These are phyloP conservation scores for Colletotrichum tabaci DNA, from an alignment of 2,329 filamentous ascomycete species.

Conservation along the genomic window DNA sequence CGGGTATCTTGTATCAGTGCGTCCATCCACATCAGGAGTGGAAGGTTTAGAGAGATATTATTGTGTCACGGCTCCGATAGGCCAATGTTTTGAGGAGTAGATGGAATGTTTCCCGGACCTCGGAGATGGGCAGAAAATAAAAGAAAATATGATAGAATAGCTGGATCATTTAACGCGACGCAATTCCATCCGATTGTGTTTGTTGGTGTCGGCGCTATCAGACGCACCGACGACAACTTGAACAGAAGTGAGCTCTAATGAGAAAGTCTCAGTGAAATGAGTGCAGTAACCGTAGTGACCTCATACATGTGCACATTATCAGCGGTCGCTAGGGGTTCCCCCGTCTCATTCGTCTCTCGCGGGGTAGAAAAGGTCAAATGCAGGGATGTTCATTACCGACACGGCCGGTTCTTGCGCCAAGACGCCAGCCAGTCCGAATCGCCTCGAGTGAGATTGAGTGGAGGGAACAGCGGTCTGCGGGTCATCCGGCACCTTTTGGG, in stretches of 20 bases:
- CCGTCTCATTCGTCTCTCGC: conserved; percentile 19
- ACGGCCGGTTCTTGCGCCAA: conserved; percentile 10
- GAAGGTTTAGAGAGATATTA: background rate
- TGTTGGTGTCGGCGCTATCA: background rate
- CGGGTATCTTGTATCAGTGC: background rate
- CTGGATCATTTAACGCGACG: background rate
- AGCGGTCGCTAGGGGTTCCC: conserved; percentile 17
- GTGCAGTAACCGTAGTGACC: conserved; percentile 13
- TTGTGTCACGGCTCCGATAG: conserved; percentile 17
- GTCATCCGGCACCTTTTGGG: conserved; percentile 30
- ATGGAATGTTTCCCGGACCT: background rate
- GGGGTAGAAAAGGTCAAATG: conserved; percentile 21
- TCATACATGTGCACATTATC: conserved; percentile 1
- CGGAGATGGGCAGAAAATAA: background rate
- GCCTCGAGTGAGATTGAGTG: background rate
- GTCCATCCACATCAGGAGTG: background rate
- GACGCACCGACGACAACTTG: conserved; percentile 2
- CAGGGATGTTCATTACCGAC: conserved; percentile 28
- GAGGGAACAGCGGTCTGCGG: conserved; percentile 32
- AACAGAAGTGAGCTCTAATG: background rate
- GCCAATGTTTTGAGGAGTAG: conserved; percentile 17
- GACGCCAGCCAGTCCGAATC: background rate
- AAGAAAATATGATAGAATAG: background rate
- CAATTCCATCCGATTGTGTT: conserved; percentile 1
- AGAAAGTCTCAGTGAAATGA: too few relatives aligned